Evolutionary conservation across 176 grass and related monocot genomes (phyloP), one percentile per base, ranked within the genome.

Genomic region (Zizania latifolia): DNA sequence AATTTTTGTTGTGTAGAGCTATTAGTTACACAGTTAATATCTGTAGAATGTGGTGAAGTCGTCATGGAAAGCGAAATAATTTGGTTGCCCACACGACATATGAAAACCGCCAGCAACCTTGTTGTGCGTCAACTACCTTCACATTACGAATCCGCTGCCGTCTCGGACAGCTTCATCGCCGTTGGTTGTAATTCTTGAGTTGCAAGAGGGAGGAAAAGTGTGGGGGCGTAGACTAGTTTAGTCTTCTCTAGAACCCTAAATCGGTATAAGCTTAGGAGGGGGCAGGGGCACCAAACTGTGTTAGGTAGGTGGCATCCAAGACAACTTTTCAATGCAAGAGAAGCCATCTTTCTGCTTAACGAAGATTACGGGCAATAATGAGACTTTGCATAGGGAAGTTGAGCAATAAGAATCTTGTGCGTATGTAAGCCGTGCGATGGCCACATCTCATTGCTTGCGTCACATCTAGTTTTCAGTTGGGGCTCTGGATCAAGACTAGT

Each of bases 291-390:
- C 46, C 59, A 34, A 71, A 66, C 43, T 37, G 40, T 50, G 24
- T 33, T 21, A 2, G 67, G 65, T 71, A 62, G 78, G 85, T 82
- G 85, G 39, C 39, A 17, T 45, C 29, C 19, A 37, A 48, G 76
- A 53, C 83, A 80, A 68, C 66, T 41, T 34, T 16, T 26, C 29
- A 59, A 24, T 30, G 6, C 48, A 10, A n/a, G 31, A 21, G 14
- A 33, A 74, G 68, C 53, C 26, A 79, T 83, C 68, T 87, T 83
- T 83, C 40, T 43, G 80, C 39, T 83, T 29, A 53, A 68, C 77
- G 51, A 26, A 51, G 29, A 58, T 50, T 40, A n/a, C 23, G 3
- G 24, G 35, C 53, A 62, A 76, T 17, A 76, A 30, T 61, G 31
- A 27, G 57, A 21, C 36, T 60, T 56, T 16, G 8, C 1, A 58